A percentile compares a stretch with the other conserved stretches of the same genome.
Conservation (phyloP, 225 moss, liverwort and hornwort genomes). For the Bryoerythrophyllum caledonicum region DNA sequence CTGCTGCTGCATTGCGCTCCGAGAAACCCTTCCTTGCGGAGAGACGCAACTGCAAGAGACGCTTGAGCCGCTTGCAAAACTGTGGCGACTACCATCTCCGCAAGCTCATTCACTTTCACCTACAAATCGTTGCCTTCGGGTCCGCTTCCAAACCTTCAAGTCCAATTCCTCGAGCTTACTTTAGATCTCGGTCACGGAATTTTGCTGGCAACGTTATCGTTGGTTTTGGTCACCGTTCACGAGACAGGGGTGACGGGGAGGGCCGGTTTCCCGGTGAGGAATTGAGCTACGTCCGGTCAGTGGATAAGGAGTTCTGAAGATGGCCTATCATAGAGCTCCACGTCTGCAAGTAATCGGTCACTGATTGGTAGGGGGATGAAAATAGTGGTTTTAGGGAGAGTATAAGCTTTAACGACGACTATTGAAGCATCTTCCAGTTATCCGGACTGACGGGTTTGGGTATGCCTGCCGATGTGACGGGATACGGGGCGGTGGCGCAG, state of each 20-base stretch:
- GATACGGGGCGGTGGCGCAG: conserved; percentile 68
- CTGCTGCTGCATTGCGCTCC: conserved; percentile 23
- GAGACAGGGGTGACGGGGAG: conserved; percentile 2
- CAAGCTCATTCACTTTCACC: background rate
- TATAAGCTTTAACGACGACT: too few species aligned
- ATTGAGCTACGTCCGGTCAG: background rate
- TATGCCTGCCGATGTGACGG: too few species aligned
- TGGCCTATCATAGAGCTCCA: conserved; percentile 13
- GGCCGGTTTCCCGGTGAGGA: conserved; percentile 19
- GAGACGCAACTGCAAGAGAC: conserved; percentile 32
- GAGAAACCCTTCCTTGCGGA: conserved; percentile 27
- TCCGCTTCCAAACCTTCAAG: background rate
- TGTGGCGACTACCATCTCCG: conserved; percentile 43
- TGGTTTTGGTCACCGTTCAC: conserved; percentile 4
- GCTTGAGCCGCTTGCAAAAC: conserved; percentile 37
- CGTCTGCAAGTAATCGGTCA: background rate
- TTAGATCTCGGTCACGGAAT: background rate
- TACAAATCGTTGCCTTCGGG: background rate
- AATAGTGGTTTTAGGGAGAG: too few species aligned
- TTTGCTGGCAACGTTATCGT: background rate
- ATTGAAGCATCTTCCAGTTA: too few species aligned
- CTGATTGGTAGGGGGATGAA: background rate
- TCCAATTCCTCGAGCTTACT: too few species aligned
- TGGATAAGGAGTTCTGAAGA: conserved; percentile 35
- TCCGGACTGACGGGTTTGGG: rapidly evolving